Evolutionary conservation across 2,329 filamentous ascomycete species (phyloP).

Genomic region (Hymenoscyphus albidus): DNA sequence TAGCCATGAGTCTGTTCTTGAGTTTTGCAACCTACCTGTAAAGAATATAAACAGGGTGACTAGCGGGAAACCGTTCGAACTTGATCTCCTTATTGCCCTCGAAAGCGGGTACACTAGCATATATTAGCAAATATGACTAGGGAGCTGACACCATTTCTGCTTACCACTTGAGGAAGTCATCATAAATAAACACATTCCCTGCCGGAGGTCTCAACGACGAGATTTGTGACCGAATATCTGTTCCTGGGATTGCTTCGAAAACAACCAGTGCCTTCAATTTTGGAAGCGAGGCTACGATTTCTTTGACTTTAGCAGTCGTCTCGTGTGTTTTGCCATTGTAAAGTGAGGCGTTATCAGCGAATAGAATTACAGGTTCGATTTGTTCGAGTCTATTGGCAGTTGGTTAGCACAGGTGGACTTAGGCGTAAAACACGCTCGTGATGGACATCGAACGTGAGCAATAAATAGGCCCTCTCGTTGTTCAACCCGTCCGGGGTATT

Average conservation of each 20-base stretch:
- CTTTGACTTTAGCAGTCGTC: conserved; percentile 72
- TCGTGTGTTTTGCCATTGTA: conserved; percentile 91
- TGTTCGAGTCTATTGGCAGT: conserved; percentile 54
- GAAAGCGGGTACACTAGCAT: not conserved
- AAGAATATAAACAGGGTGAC: conserved; percentile 88
- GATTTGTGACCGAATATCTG: conserved; percentile 34
- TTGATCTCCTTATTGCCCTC: conserved; percentile 37
- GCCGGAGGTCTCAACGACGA: conserved; percentile 14
- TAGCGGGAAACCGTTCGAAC: conserved; percentile 77
- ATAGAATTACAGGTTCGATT: conserved; percentile 78
- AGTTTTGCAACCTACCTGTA: conserved; percentile 50
- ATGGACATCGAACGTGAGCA: no score
- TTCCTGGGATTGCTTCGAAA: conserved; percentile 59
- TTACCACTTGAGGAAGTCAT: conserved; percentile 40
- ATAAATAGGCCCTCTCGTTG: no score
- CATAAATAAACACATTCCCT: conserved; percentile 32
- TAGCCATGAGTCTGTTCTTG: not conserved
- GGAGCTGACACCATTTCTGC: not conserved
- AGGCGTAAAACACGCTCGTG: no score
- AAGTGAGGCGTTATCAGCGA: conserved; percentile 80
- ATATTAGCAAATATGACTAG: not conserved
- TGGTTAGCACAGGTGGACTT: not conserved
- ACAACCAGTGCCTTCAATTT: conserved; percentile 66
- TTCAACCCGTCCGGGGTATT: no score
- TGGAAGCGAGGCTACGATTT: conserved; percentile 65